Percentiles rank a stretch among this genome's conserved stretches.
Conservation (phyloP, 1,284 basidiomycete genomes). For the Malassezia restricta region DNA sequence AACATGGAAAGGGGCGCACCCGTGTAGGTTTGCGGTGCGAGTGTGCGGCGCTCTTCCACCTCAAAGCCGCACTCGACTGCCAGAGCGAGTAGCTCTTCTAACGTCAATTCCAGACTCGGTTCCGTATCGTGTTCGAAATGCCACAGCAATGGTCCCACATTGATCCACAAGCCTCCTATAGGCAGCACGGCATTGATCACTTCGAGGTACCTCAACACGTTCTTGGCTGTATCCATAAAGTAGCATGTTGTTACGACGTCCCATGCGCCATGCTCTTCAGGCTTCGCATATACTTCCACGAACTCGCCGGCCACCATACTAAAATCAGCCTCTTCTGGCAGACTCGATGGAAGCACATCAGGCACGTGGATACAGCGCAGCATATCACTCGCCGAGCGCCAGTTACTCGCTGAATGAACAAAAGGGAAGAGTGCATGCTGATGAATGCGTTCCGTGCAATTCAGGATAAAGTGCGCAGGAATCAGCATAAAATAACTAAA, state of each 20-base stretch:
- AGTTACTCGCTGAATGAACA: slow-evolving; percentile 40
- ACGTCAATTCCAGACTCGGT: slow-evolving; percentile 67
- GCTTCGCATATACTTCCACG: slow-evolving; percentile 43
- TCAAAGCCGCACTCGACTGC: slow-evolving; percentile 68
- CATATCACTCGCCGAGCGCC: slow-evolving; percentile 30
- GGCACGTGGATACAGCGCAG: slow-evolving; percentile 30
- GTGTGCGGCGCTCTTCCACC: slow-evolving; percentile 62
- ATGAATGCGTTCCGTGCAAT: slow-evolving; percentile 22
- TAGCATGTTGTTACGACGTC: slow-evolving; percentile 86
- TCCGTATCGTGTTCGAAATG: slow-evolving; percentile 75
- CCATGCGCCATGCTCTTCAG: slow-evolving; percentile 63
- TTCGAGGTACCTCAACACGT: slow-evolving; percentile 39
- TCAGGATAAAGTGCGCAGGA: slow-evolving; percentile 41
- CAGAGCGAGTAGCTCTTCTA: slow-evolving; percentile 73
- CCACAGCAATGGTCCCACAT: slow-evolving; percentile 76
- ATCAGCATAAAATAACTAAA: slow-evolving; percentile 45
- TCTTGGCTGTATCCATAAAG: slow-evolving; percentile 76
- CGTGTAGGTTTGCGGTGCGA: slow-evolving; percentile 70
- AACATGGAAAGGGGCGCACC: slow-evolving; percentile 72
- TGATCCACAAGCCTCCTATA: slow-evolving; percentile 37
- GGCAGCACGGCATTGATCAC: slow-evolving; percentile 37
- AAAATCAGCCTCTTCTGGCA: slow-evolving; percentile 33
- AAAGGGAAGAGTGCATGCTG: slow-evolving; percentile 38
- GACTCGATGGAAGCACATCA: slow-evolving; percentile 31
- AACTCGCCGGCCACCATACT: slow-evolving; percentile 45